phyloP scores from a whole-genome alignment of 805 yeast genomes.

The Priceomyces fermenticarens region DNA sequence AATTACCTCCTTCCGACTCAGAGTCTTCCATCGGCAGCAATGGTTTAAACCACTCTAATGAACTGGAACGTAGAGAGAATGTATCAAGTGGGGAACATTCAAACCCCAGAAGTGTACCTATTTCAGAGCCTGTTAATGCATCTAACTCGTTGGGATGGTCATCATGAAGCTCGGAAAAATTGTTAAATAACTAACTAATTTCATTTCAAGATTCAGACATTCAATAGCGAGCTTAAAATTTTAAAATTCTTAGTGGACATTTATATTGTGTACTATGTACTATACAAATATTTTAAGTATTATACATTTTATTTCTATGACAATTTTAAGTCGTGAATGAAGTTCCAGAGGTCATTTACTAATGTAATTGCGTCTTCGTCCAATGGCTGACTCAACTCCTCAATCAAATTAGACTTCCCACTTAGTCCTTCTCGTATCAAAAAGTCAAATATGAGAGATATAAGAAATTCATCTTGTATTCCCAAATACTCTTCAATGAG shows the following conservation, averaged over 20 bases:
- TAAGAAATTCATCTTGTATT: conserved; percentile 48
- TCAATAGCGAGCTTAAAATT: not conserved
- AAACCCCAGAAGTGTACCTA: conserved; percentile 40
- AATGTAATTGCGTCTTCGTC: conserved; percentile 47
- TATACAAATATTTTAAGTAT: not conserved
- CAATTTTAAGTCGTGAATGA: conserved; percentile 4
- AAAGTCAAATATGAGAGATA: conserved; percentile 40
- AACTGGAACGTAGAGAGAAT: too few species aligned
- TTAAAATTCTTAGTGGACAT: not conserved
- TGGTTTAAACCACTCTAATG: conserved; percentile 7
- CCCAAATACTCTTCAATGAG: conserved; percentile 54
- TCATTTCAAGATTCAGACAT: not conserved
- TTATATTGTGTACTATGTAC: conserved; percentile 1
- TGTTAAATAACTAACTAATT: not conserved
- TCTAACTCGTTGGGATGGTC: conserved; percentile 73
- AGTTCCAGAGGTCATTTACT: conserved; percentile 39
- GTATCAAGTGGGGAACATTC: conserved; percentile 13
- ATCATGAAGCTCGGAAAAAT: not conserved
- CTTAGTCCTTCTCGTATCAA: conserved; percentile 29
- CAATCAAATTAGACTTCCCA: conserved; percentile 31
- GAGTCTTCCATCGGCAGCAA: conserved; percentile 29
- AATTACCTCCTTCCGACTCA: conserved; percentile 38
- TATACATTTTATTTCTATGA: not conserved
- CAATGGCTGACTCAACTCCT: conserved; percentile 48
- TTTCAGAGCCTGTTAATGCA: conserved; percentile 68